Conservation (phyloP, 2,329 filamentous ascomycete genomes). For the Arthroderma sp. region DNA sequence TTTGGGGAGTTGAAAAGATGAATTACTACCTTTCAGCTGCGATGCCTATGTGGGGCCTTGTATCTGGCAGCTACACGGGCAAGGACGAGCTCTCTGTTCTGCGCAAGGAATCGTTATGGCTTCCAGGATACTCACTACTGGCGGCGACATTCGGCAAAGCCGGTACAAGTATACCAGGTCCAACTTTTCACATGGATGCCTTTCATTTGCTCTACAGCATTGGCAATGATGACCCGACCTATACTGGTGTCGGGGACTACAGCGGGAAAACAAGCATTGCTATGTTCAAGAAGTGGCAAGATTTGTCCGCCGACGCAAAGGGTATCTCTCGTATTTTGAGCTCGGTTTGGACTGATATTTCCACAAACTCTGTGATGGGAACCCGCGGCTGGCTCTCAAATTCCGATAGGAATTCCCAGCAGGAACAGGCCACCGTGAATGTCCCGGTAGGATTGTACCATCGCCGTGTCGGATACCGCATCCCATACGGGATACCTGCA, state of each 20-base stretch:
- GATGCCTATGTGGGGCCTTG: conserved; percentile 30
- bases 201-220: conserved; percentile 14
- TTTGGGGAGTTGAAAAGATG: conserved; percentile 28
- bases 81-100: conserved; percentile 23
- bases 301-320: conserved; percentile 17
- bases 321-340: conserved; percentile 27
- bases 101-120: conserved; percentile 18
- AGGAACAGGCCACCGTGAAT: conserved; percentile 21
- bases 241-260: conserved; percentile 18
- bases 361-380: conserved; percentile 31
- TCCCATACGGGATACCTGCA: conserved; percentile 19
- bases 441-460: conserved; percentile 11
- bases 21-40: conserved; percentile 15
- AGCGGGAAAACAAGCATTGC: conserved; percentile 26
- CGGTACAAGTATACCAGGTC: conserved; percentile 21
- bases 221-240: neutral
- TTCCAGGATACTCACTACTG: conserved; percentile 15
- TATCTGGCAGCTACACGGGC: conserved; percentile 19
- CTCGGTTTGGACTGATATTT: conserved; percentile 34
- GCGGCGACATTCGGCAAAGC: neutral
- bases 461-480: conserved; percentile 6
- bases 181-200: conserved; percentile 19
- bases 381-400: conserved; percentile 15
- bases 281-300: conserved; percentile 30
- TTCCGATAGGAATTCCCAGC: neutral